phyloP scores from a whole-genome alignment of 1,284 basidiomycete genomes.

The Malassezia caprae region DNA sequence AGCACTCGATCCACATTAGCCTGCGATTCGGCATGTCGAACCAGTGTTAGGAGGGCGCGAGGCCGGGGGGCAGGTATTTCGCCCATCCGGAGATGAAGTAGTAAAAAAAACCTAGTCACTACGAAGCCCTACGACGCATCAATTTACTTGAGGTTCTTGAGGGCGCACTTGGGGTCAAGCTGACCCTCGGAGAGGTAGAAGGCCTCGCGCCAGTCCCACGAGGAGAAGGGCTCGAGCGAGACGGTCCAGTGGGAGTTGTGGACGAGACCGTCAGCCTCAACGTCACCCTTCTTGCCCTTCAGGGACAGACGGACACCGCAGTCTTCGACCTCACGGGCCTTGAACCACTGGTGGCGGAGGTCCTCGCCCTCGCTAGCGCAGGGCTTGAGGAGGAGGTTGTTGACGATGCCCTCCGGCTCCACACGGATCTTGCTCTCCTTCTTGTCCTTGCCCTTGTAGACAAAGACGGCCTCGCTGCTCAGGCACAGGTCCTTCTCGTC shows the following conservation, averaged over 20 bases:
- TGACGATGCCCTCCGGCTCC: neutral
- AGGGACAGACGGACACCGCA: neutral
- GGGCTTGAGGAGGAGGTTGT: neutral
- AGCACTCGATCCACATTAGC: slow-evolving; percentile 39
- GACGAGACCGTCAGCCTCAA: neutral
- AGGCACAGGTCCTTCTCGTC: neutral
- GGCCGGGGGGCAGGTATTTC: neutral
- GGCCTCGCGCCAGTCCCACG: neutral
- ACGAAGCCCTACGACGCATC: neutral
- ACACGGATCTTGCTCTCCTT: neutral
- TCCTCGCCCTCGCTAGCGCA: neutral
- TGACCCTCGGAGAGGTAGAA: neutral
- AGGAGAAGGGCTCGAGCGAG: neutral
- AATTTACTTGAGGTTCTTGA: neutral
- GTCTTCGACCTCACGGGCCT: neutral
- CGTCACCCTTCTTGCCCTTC: neutral
- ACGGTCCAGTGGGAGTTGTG: neutral
- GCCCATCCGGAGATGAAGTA: neutral
- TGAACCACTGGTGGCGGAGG: neutral
- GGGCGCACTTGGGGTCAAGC: neutral
- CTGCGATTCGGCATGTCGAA: slow-evolving; percentile 38
- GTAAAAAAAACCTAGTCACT: neutral
- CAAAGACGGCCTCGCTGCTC: neutral
- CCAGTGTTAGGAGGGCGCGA: slow-evolving; percentile 23
- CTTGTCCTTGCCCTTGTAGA: neutral